These are phyloP conservation scores for Penicillium manginii DNA, from an alignment of 495 filamentous ascomycete species.

Conservation along the genomic window DNA sequence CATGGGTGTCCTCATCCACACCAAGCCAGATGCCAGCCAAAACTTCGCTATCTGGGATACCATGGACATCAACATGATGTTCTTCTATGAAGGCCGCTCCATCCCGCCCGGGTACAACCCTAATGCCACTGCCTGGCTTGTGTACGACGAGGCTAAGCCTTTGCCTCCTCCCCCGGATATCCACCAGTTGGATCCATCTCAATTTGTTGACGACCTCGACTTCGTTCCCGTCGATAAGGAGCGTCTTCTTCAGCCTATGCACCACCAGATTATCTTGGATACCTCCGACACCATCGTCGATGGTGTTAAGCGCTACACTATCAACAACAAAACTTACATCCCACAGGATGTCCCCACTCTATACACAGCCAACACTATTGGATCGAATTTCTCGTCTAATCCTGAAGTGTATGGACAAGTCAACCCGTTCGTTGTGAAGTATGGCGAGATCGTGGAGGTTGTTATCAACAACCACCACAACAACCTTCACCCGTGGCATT, in stretches of 20 bases:
- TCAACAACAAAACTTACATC: slow-evolving; percentile 51
- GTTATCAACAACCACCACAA: slow-evolving; percentile 66
- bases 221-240: slow-evolving; percentile 73
- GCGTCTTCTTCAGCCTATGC: slow-evolving; percentile 33
- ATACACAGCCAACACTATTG: slow-evolving; percentile 64
- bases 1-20: slow-evolving; percentile 66
- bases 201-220: slow-evolving; percentile 70
- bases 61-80: slow-evolving; percentile 58
- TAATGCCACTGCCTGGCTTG: slow-evolving; percentile 80
- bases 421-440: slow-evolving; percentile 49
- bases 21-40: slow-evolving; percentile 49
- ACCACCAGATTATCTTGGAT: slow-evolving; percentile 41
- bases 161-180: slow-evolving; percentile 60
- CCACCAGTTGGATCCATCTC: slow-evolving; percentile 53
- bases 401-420: slow-evolving; percentile 37
- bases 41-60: slow-evolving; percentile 63
- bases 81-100: slow-evolving; percentile 43
- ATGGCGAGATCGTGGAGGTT: slow-evolving; percentile 61
- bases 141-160: slow-evolving; percentile 65
- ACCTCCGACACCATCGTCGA: slow-evolving; percentile 61
- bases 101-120: slow-evolving; percentile 54
- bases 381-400: slow-evolving; percentile 57
- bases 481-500: slow-evolving; percentile 66
- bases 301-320: slow-evolving; percentile 56
- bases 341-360: slow-evolving; percentile 73